Evolutionary conservation across 441 rosid species (phyloP).

Genomic region (Populus tomentosa): DNA sequence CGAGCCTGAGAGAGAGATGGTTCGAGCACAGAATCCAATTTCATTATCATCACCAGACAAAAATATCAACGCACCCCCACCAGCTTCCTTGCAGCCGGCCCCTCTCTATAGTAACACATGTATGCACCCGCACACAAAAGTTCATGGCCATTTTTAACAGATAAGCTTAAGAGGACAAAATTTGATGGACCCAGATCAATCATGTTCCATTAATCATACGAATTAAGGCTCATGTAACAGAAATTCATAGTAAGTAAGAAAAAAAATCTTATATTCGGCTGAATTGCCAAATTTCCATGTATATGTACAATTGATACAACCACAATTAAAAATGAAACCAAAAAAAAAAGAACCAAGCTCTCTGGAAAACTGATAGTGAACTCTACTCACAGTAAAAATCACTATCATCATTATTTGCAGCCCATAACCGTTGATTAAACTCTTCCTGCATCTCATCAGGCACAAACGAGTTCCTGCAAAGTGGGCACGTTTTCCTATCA

Average conservation of each 20-base stretch:
- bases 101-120: neutral
- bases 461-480: constrained; percentile 66
- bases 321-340: neutral
- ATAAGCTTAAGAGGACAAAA: neutral
- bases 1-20: neutral
- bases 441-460: constrained; percentile 69
- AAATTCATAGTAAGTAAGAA: no score
- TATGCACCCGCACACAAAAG: neutral
- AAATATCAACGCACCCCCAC: no score
- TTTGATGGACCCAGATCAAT: neutral
- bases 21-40: neutral
- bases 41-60: neutral
- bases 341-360: neutral
- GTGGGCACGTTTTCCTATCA: constrained; percentile 70
- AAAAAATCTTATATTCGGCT: neutral
- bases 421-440: constrained; percentile 59
- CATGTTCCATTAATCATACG: neutral
- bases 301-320: constrained; percentile 1
- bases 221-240: neutral
- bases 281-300: constrained; percentile 8
- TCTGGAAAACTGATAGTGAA: constrained; percentile 32
- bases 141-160: neutral
- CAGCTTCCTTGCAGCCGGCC: no score
- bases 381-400: constrained; percentile 50
- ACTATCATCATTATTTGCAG: constrained; percentile 29